Percentiles rank a stretch among this genome's conserved stretches.
phyloP scores from a whole-genome alignment of 768 basidiomycete genomes.

The Amanita thiersii region DNA sequence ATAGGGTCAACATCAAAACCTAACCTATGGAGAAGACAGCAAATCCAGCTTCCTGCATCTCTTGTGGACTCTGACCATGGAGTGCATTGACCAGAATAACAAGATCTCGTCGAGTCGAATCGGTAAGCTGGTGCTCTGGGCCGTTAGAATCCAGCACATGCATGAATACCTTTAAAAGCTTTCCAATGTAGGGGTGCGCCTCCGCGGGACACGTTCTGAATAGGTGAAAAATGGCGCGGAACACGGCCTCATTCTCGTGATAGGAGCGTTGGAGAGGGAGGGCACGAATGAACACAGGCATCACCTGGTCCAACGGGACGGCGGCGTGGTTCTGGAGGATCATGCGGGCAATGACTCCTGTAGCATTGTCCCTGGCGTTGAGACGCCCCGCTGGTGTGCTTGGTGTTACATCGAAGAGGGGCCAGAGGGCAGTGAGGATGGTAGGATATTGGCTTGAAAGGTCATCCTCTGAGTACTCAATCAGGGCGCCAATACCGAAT shows the following conservation, averaged over 20 bases:
- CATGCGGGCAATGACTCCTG: slow-evolving; percentile 85
- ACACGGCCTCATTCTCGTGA: slow-evolving; percentile 85
- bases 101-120: slow-evolving; percentile 70
- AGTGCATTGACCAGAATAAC: slow-evolving; percentile 66
- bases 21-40: slow-evolving; percentile 38
- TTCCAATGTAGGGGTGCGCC: slow-evolving; percentile 70
- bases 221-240: slow-evolving; percentile 82
- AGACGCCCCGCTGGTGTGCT: slow-evolving; percentile 55
- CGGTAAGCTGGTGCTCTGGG: slow-evolving; percentile 72
- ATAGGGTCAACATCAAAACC: too few relatives aligned
- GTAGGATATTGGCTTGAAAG: slow-evolving; percentile 73
- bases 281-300: slow-evolving; percentile 74
- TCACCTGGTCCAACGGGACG: slow-evolving; percentile 84
- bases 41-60: slow-evolving; percentile 77
- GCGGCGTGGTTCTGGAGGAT: slow-evolving; percentile 71
- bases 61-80: slow-evolving; percentile 66
- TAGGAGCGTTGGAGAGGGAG: slow-evolving; percentile 85
- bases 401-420: slow-evolving; percentile 64
- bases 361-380: slow-evolving; percentile 95
- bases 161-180: slow-evolving; percentile 70
- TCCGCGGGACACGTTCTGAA: slow-evolving; percentile 69
- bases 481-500: slow-evolving; percentile 86
- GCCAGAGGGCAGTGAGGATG: slow-evolving; percentile 72
- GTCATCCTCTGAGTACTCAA: slow-evolving; percentile 80
- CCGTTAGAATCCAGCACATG: slow-evolving; percentile 72